Conservation (phyloP, 441 rosid species). For the Erysimum cheiri region DNA sequence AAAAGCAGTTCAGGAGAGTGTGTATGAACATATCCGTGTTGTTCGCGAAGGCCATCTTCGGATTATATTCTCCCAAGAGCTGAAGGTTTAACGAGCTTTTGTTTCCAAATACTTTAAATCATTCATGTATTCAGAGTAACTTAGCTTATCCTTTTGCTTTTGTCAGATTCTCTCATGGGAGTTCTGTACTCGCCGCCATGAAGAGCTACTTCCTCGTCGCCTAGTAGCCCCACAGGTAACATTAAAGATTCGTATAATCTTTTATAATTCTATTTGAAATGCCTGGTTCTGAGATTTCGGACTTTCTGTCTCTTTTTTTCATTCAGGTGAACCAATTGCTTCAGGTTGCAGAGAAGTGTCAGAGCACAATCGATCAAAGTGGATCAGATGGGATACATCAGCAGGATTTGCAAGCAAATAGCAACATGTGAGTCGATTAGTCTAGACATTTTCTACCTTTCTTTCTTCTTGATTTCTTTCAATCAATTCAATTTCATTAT, state of each 20-base stretch:
- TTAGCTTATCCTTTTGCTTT: conserved; percentile 29
- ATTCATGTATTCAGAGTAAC: conserved; percentile 9
- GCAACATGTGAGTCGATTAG: conserved; percentile 74
- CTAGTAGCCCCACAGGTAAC: conserved; percentile 97
- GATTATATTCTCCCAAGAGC: conserved; percentile 82
- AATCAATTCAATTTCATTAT: neutral
- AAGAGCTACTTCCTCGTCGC: conserved; percentile 96
- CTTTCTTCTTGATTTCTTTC: conserved; percentile 6
- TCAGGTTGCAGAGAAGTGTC: conserved; percentile 97
- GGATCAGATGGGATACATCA: conserved; percentile 92
- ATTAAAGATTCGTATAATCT: neutral
- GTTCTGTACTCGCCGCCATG: conserved; percentile 93
- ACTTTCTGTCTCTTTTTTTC: conserved; percentile 14
- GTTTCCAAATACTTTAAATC: conserved; percentile 17
- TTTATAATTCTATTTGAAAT: conserved; percentile 10
- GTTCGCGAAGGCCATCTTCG: conserved; percentile 99
- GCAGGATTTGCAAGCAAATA: conserved; percentile 90
- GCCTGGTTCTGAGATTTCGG: conserved; percentile 22
- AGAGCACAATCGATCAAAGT: conserved; percentile 88
- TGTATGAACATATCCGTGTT: conserved; percentile 95
- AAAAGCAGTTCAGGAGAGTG: conserved; percentile 97
- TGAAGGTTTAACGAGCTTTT: conserved; percentile 62
- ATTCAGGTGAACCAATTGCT: conserved; percentile 90
- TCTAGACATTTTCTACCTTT: conserved; percentile 4
- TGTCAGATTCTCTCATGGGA: conserved; percentile 96